Evolutionary conservation across 768 basidiomycete genomes (phyloP).

Genomic region (Candolleomyces efflorescens): DNA sequence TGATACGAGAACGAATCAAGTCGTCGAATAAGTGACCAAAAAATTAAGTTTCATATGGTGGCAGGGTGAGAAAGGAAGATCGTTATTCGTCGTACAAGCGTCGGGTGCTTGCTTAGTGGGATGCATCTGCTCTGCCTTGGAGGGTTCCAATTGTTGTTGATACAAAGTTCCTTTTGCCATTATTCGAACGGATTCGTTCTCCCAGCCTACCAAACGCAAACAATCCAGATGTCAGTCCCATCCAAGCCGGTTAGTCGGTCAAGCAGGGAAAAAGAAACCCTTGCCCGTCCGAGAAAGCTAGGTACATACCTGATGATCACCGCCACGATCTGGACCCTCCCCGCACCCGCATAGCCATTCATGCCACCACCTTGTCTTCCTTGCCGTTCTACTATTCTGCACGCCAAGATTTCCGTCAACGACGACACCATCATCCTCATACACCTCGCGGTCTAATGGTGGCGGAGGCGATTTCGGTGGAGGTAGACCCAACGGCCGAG

Average conservation of each 20-base stretch:
- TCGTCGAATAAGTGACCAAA: no score
- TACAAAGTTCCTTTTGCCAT: constrained; percentile 1
- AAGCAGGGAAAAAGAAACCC: neutral
- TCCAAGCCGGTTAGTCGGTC: neutral
- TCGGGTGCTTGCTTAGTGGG: no score
- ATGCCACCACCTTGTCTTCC: constrained; percentile 70
- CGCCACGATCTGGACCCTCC: constrained; percentile 70
- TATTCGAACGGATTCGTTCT: constrained; percentile 66
- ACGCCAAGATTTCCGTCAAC: constrained; percentile 24
- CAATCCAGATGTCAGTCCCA: neutral
- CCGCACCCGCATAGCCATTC: constrained; percentile 82
- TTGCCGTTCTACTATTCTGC: constrained; percentile 1
- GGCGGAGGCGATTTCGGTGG: constrained; percentile 35
- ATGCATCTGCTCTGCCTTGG: no score
- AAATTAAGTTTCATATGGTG: no score
- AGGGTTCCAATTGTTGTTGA: neutral
- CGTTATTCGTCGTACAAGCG: no score
- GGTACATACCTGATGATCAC: constrained; percentile 61
- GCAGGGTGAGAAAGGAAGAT: no score
- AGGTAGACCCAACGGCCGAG: constrained; percentile 59
- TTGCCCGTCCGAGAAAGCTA: neutral
- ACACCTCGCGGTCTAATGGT: constrained; percentile 11
- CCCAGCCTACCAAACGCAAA: constrained; percentile 47
- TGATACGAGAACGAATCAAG: no score
- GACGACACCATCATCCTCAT: neutral